phyloP scores from a whole-genome alignment of 1,139 yeast species.

The Meyerozyma guilliermondii region DNA sequence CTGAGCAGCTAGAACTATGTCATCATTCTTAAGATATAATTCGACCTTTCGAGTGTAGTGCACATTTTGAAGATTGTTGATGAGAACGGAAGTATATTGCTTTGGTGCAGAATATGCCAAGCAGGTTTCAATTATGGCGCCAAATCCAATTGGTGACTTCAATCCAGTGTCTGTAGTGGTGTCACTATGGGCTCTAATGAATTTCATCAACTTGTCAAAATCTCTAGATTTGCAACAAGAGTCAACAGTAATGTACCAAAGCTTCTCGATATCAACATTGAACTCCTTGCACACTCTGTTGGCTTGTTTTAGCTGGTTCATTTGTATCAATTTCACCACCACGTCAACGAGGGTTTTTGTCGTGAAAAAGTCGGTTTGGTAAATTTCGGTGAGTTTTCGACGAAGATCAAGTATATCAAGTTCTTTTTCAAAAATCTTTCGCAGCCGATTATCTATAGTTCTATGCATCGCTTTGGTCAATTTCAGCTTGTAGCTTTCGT shows the following conservation, averaged over 20 bases:
- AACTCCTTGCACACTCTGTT: constrained; percentile 54
- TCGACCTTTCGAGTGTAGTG: constrained; percentile 40
- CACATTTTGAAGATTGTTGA: constrained; percentile 28
- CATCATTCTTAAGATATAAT: constrained; percentile 49
- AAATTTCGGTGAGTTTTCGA: constrained; percentile 49
- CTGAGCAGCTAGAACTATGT: constrained; percentile 50
- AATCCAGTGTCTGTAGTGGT: constrained; percentile 16
- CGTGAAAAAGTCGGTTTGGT: constrained; percentile 48
- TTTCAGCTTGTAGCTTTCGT: constrained; percentile 22
- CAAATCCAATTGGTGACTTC: constrained; percentile 72
- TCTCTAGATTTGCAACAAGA: constrained; percentile 48
- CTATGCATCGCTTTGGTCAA: constrained; percentile 20
- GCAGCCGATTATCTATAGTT: constrained; percentile 17
- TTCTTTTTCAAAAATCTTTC: constrained; percentile 44
- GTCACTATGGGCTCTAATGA: constrained; percentile 24
- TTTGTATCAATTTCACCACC: constrained; percentile 44
- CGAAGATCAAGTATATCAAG: constrained; percentile 48
- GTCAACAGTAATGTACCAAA: constrained; percentile 58
- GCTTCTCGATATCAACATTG: constrained; percentile 58
- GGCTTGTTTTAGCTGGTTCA: constrained; percentile 60
- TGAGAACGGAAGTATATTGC: constrained; percentile 32
- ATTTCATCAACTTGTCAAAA: constrained; percentile 58
- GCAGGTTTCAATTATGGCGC: constrained; percentile 54
- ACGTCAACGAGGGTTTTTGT: constrained; percentile 52
- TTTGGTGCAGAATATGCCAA: constrained; percentile 45